Percentiles rank a stretch among this genome's conserved stretches.
Conservation (phyloP, 345 rosid species). For the Cardamine chenopodiifolia region DNA sequence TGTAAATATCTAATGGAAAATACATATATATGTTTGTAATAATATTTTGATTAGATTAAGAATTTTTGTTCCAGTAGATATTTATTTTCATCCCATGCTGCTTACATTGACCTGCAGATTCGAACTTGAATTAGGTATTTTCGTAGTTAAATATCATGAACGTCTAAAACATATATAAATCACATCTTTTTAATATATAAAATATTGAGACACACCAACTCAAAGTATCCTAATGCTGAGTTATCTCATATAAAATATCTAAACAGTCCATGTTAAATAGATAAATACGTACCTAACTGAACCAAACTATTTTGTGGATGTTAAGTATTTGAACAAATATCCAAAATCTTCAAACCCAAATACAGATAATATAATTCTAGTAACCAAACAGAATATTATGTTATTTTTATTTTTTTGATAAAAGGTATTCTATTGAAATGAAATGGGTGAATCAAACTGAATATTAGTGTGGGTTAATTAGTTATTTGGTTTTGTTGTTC, state of each 20-base stretch:
- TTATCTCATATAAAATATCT: not conserved
- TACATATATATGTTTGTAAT: too few relatives aligned
- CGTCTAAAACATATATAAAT: not conserved
- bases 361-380: not conserved
- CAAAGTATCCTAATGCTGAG: not conserved
- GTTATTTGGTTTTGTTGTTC: not conserved
- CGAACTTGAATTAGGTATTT: not conserved
- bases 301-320: not conserved
- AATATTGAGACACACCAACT: conserved; percentile 8
- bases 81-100: not conserved
- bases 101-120: not conserved
- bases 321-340: not conserved
- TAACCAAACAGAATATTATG: not conserved
- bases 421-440: too few relatives aligned
- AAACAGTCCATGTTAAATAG: not conserved
- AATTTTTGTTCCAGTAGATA: not conserved
- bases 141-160: not conserved
- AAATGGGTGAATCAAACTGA: too few relatives aligned
- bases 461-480: not conserved
- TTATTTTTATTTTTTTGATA: too few relatives aligned
- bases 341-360: not conserved
- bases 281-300: not conserved
- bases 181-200: not conserved
- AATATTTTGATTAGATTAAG: too few relatives aligned
- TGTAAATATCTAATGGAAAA: too few relatives aligned